These are phyloP conservation scores for Pseudocercospora musae DNA, from an alignment of 2,329 filamentous ascomycete species.

Conservation along the genomic window DNA sequence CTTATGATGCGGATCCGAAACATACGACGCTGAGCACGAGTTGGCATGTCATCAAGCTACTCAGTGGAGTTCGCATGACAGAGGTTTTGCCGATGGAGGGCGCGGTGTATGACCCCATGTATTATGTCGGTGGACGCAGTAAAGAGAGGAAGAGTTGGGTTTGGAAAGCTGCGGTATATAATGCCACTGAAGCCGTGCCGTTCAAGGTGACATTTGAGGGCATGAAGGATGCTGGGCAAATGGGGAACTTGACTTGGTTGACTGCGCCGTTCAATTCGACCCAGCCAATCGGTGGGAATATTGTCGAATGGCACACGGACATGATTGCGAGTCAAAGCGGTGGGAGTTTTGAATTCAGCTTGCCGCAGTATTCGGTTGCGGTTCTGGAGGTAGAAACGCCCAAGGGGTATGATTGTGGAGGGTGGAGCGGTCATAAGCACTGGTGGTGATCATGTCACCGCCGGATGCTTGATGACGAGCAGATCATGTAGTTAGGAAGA, in stretches of 20 bases:
- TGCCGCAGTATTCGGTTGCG: slow-evolving; percentile 57
- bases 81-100: slow-evolving; percentile 44
- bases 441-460: neutral
- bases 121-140: slow-evolving; percentile 45
- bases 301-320: slow-evolving; percentile 45
- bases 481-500: too few species aligned
- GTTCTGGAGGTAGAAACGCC: slow-evolving; percentile 44
- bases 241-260: slow-evolving; percentile 42
- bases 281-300: slow-evolving; percentile 42
- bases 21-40: slow-evolving; percentile 31
- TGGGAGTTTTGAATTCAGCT: slow-evolving; percentile 51
- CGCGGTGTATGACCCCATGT: slow-evolving; percentile 41
- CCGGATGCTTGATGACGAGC: too few species aligned
- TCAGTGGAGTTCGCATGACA: slow-evolving; percentile 45
- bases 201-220: slow-evolving; percentile 38
- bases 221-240: slow-evolving; percentile 29
- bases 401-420: slow-evolving; percentile 2
- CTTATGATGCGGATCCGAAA: slow-evolving; percentile 38
- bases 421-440: slow-evolving; percentile 6
- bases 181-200: slow-evolving; percentile 40
- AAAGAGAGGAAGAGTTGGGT: slow-evolving; percentile 38
- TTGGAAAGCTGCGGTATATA: slow-evolving; percentile 49
- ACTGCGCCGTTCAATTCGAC: slow-evolving; percentile 35
- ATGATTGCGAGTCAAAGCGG: slow-evolving; percentile 43
- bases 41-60: slow-evolving; percentile 38